Evolutionary conservation across 768 basidiomycete genomes (phyloP).

Genomic region (Tephrocybe rancida): DNA sequence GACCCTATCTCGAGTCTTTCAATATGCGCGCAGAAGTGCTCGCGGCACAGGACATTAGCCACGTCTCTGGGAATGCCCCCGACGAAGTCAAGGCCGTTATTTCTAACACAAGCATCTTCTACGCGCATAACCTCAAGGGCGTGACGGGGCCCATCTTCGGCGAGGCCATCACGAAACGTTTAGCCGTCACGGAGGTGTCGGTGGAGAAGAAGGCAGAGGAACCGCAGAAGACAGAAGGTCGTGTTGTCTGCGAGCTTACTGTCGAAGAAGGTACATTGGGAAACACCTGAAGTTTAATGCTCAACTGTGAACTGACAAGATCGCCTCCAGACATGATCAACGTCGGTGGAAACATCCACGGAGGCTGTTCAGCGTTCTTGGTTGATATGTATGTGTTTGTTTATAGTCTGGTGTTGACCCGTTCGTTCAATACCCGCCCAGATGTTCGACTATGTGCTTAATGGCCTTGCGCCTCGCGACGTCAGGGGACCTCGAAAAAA

Average conservation of each 20-base stretch:
- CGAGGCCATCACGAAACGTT: constrained; percentile 15
- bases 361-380: constrained; percentile 55
- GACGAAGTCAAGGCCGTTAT: constrained; percentile 30
- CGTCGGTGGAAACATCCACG: constrained; percentile 47
- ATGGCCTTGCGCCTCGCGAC: constrained; percentile 32
- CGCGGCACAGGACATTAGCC: constrained; percentile 18
- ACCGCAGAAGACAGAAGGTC: constrained; percentile 41
- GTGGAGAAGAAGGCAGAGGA: constrained; percentile 46
- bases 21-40: constrained; percentile 2
- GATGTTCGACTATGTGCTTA: constrained; percentile 54
- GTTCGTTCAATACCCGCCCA: constrained; percentile 18
- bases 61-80: constrained; percentile 30
- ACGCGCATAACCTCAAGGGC: constrained; percentile 8
- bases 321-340: constrained; percentile 56
- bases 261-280: constrained; percentile 41
- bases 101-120: constrained; percentile 18
- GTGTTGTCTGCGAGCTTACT: constrained; percentile 44
- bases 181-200: constrained; percentile 42
- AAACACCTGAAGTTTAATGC: not conserved
- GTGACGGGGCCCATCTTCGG: constrained; percentile 20
- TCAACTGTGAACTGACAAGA: not conserved
- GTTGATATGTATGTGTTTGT: constrained; percentile 47
- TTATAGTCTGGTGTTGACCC: not conserved
- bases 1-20: not conserved
- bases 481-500: constrained; percentile 22